Evolutionary conservation across 768 basidiomycete genomes (phyloP).

Genomic region (Daedalea quercina): DNA sequence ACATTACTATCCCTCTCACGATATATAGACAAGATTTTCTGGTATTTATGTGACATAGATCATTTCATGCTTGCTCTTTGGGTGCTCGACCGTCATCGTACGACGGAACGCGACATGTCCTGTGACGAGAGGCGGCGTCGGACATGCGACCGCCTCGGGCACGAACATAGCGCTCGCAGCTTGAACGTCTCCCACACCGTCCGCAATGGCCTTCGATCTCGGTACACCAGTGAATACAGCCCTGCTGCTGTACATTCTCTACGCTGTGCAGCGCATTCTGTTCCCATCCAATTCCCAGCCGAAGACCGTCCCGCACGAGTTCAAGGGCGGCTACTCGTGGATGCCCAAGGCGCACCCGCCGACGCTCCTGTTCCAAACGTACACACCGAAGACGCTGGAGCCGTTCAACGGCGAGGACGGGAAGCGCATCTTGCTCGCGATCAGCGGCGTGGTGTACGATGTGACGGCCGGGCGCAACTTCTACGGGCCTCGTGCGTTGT

Average conservation of each 20-base stretch:
- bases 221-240: slow-evolving; percentile 78
- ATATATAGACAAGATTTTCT: no score
- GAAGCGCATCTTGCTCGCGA: slow-evolving; percentile 78
- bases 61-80: no score
- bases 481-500: slow-evolving; percentile 84
- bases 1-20: no score
- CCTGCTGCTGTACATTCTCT: slow-evolving; percentile 71
- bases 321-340: slow-evolving; percentile 87
- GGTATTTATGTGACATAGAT: no score
- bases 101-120: no score
- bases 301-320: slow-evolving; percentile 52
- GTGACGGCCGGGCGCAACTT: slow-evolving; percentile 86
- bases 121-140: no score
- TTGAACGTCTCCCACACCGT: not conserved
- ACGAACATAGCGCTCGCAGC: not conserved
- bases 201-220: slow-evolving; percentile 33
- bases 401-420: slow-evolving; percentile 60
- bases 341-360: slow-evolving; percentile 79
- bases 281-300: slow-evolving; percentile 57
- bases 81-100: no score
- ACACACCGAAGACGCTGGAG: slow-evolving; percentile 69
- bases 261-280: slow-evolving; percentile 66
- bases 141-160: no score
- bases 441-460: slow-evolving; percentile 87
- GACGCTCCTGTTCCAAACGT: slow-evolving; percentile 69